Base-by-base conservation (phyloP, 139 green algal species). In the Monoraphidium neglectum region DNA sequence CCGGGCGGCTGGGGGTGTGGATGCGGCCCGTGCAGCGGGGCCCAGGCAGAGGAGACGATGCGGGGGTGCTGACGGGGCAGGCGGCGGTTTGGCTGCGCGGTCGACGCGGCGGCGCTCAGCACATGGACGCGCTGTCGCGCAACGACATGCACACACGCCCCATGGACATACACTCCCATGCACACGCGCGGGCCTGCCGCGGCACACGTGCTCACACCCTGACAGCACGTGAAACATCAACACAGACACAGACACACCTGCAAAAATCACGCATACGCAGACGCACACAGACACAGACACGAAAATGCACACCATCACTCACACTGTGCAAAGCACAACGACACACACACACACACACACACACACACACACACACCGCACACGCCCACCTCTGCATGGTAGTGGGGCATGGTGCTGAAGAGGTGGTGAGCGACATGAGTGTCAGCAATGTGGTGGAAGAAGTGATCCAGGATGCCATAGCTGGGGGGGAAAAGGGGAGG, bases 341-440 rank as follows among this genome's bases (percentile, higher is more conserved):
- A 4, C 54, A 30, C 24, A 4, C 54, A 62, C 24, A 13, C n/a
- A 4, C 24, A 30, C 8, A 62, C 54, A 30, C 54, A 62, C 23
- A 13, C 26, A 4, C 54, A 62, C 8, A 62, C 24, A 62, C 23
- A 62, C 54, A 4, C 8, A 8, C 64, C 70, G 46, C 47, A 18
- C n/a, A 63, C 81, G 3, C 81, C 66, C 76, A 87, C 84, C 84
- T 89, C 28, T 2, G 93, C 92, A 79, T 98, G 91, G 87, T 98
- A 98, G 88, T 97, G 93, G 30, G 94, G 94, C 80, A 98, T 97
- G 53, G 82, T 70, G 53, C 90, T 95, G 89, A 98, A 98, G 26
- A 98, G 85, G 86, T 98, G 94, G 86, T 98, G 94, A 0, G 83
- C 76, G 36, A 98, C 94, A 75, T 98, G 94, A 0, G 93, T 98